Conservation (phyloP, 2,329 filamentous ascomycete species). For the Aotearoamyces nothofagi region DNA sequence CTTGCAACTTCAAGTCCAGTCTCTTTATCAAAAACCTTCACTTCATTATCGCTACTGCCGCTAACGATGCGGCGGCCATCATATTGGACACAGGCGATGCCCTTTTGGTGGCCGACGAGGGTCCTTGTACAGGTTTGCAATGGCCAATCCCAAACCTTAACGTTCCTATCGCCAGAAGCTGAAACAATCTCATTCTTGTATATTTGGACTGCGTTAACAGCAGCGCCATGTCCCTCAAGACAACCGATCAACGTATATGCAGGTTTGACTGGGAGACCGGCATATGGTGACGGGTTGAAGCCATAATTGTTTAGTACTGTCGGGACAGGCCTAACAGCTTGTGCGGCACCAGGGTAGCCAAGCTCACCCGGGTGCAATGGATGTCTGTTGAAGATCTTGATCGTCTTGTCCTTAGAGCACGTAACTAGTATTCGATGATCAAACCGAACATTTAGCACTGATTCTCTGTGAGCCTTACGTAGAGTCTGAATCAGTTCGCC, state of each 20-base stretch:
- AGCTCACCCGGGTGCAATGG: constrained; percentile 45
- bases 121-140: constrained; percentile 63
- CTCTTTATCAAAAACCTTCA: constrained; percentile 82
- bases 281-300: constrained; percentile 27
- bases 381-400: constrained; percentile 86
- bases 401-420: constrained; percentile 92
- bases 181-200: constrained; percentile 77
- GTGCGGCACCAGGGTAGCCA: constrained; percentile 30
- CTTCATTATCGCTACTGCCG: constrained; percentile 89
- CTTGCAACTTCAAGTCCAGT: constrained; percentile 83
- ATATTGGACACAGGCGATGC: constrained; percentile 95
- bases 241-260: constrained; percentile 67
- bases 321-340: constrained; percentile 34
- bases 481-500: constrained; percentile 69
- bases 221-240: constrained; percentile 73
- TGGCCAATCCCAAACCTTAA: constrained; percentile 90
- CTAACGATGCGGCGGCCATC: constrained; percentile 88
- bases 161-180: constrained; percentile 81
- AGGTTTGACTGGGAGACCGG: constrained; percentile 36
- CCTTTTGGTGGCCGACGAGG: constrained; percentile 78
- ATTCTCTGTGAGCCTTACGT: constrained; percentile 66
- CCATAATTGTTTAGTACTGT: constrained; percentile 37
- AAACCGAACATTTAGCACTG: constrained; percentile 85
- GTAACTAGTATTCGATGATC: constrained; percentile 86
- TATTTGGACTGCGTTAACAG: constrained; percentile 93